phyloP scores from a whole-genome alignment of 192 early-diverging fungal species.

The Diversispora epigaea region DNA sequence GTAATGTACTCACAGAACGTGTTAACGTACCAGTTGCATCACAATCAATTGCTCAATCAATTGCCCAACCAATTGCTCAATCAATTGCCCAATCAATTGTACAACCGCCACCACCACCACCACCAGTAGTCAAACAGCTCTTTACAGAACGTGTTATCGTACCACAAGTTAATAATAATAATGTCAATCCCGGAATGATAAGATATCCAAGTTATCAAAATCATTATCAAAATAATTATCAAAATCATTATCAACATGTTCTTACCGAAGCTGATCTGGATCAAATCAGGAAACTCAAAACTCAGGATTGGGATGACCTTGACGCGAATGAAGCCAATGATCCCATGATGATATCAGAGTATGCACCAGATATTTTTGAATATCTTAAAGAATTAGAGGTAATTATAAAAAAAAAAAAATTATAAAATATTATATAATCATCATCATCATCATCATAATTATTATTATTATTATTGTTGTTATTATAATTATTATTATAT shows the following conservation, averaged over 20 bases:
- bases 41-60: background rate
- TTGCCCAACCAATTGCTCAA: too few species aligned
- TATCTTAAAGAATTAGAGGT: conserved; percentile 80
- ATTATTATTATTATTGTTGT: background rate
- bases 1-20: background rate
- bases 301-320: conserved; percentile 66
- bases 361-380: conserved; percentile 89
- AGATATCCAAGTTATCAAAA: too few species aligned
- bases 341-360: conserved; percentile 92
- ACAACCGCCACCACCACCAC: too few species aligned
- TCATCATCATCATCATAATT: background rate
- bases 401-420: background rate
- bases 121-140: background rate
- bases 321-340: conserved; percentile 79
- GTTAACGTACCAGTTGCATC: background rate
- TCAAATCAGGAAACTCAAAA: conserved; percentile 33
- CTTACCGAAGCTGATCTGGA: background rate
- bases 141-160: background rate
- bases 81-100: too few species aligned
- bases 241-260: background rate
- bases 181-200: too few species aligned
- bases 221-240: background rate
- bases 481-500: background rate
- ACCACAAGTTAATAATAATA: background rate
- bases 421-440: too few species aligned